phyloP scores from a whole-genome alignment of 139 green algal species.

The Auxenochlorella pyrenoidosa region DNA sequence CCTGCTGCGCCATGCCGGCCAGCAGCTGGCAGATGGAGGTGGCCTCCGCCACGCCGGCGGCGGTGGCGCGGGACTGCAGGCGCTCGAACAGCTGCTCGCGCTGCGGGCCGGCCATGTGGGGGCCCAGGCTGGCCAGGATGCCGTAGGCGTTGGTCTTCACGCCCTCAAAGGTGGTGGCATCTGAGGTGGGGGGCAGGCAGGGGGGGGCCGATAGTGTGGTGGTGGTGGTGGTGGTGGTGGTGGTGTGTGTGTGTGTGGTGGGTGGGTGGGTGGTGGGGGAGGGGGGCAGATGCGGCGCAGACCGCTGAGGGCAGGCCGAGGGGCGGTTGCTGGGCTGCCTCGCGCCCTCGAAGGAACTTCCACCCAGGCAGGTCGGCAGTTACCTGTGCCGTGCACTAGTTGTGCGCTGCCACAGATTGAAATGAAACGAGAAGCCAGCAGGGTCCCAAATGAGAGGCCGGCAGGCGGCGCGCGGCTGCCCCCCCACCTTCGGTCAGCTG shows the following conservation, averaged over 20 bases:
- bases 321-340: background rate
- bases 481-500: constrained; percentile 64
- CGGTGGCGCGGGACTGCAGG: constrained; percentile 12
- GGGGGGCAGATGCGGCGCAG: too few species aligned
- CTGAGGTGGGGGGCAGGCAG: constrained; percentile 1
- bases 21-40: constrained; percentile 23
- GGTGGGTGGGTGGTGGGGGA: background rate
- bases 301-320: too few species aligned
- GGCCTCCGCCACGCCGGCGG: constrained; percentile 16
- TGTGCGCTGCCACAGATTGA: too few species aligned
- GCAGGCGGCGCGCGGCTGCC: background rate
- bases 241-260: too few species aligned
- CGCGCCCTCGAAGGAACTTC: too few species aligned
- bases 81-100: constrained; percentile 55
- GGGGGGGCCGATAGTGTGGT: background rate
- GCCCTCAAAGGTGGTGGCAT: constrained; percentile 87
- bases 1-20: constrained; percentile 26
- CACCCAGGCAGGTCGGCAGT: too few species aligned
- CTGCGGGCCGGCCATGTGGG: constrained; percentile 56
- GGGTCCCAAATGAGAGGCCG: background rate
- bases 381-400: too few species aligned
- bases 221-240: background rate
- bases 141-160: constrained; percentile 85
- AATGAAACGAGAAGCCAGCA: background rate
- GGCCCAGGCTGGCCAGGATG: constrained; percentile 77